These are phyloP conservation scores for Aspergillus novoparasiticus DNA, from an alignment of 2,329 filamentous ascomycete genomes.

Conservation along the genomic window DNA sequence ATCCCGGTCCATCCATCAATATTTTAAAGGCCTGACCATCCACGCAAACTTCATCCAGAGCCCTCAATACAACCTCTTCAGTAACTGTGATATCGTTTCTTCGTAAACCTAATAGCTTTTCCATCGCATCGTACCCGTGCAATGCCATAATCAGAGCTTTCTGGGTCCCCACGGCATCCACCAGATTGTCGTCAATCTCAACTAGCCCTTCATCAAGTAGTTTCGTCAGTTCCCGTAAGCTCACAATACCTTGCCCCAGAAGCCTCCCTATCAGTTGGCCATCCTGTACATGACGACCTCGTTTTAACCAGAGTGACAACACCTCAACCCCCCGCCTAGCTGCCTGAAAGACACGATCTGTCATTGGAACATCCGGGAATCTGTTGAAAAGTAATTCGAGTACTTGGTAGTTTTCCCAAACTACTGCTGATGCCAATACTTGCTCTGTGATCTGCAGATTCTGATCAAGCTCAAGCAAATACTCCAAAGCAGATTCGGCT, in stretches of 20 bases:
- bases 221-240: background rate
- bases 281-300: background rate
- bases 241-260: background rate
- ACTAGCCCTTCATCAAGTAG: background rate
- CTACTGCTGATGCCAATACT: background rate
- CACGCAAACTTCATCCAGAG: background rate
- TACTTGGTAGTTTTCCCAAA: too few relatives aligned
- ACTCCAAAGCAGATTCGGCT: background rate
- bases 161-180: background rate
- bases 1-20: background rate
- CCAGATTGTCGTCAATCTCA: background rate
- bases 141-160: background rate
- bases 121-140: background rate
- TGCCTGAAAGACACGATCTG: background rate
- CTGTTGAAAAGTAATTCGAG: accelerated
- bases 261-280: background rate
- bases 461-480: background rate
- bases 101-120: background rate
- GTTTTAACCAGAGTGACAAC: background rate
- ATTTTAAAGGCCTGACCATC: background rate
- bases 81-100: background rate
- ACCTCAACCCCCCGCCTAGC: too few relatives aligned
- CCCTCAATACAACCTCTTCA: background rate
- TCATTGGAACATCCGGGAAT: background rate
- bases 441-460: background rate